phyloP scores from a whole-genome alignment of 2,329 filamentous ascomycete genomes.

The Hypoxylon sp. region DNA sequence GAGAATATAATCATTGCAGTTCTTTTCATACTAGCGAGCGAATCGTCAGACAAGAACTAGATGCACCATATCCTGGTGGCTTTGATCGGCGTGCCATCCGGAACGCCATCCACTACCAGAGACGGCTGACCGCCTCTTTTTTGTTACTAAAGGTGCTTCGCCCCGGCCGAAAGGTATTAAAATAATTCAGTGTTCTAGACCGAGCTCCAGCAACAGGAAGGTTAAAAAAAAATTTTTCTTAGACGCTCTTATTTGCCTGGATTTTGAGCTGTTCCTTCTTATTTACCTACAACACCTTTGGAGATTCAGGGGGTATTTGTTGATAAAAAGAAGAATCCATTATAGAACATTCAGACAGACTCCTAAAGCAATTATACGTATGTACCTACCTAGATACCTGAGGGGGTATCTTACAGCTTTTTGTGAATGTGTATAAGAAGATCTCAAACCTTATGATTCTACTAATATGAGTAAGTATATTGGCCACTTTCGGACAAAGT shows the following conservation, averaged over 20 bases:
- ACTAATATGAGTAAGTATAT: too few species aligned
- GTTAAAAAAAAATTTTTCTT: constrained; percentile 6
- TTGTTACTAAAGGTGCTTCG: constrained; percentile 9
- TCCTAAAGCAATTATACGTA: background rate
- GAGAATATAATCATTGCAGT: constrained; percentile 18
- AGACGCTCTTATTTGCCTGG: background rate
- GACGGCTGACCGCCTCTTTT: constrained; percentile 35
- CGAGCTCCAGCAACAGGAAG: background rate
- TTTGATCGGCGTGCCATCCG: constrained; percentile 40
- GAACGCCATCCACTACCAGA: constrained; percentile 32
- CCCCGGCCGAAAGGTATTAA: constrained; percentile 15
- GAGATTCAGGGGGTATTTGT: background rate
- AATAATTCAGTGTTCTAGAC: constrained; percentile 26
- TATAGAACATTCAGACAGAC: background rate
- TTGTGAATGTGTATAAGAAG: too few species aligned
- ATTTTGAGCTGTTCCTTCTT: background rate
- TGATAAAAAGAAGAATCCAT: background rate
- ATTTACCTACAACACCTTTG: background rate
- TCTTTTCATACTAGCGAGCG: constrained; percentile 15
- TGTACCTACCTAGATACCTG: too few species aligned
- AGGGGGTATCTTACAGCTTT: too few species aligned
- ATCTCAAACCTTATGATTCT: too few species aligned
- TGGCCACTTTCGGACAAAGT: background rate
- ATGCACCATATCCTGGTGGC: constrained; percentile 31
- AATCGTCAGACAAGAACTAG: constrained; percentile 27